These are phyloP conservation scores for Trapa bicornis DNA, from an alignment of 345 rosid genomes.

Conservation along the genomic window DNA sequence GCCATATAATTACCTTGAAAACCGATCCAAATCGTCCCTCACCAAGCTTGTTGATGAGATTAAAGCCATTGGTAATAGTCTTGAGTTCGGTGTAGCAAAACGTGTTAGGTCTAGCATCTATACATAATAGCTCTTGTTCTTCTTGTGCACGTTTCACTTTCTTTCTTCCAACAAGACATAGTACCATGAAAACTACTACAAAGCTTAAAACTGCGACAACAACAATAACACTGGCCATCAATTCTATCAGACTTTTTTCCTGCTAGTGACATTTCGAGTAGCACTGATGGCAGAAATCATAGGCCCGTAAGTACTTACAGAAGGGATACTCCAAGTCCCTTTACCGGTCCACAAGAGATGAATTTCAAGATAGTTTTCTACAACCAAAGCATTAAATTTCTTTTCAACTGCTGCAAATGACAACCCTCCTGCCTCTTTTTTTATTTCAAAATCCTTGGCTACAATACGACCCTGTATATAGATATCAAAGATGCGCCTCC, in stretches of 20 bases:
- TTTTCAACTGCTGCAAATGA: conserved; percentile 15
- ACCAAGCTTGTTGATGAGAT: conserved; percentile 53
- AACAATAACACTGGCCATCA: background rate
- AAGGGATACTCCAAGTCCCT: conserved; percentile 27
- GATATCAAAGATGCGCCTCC: conserved; percentile 36
- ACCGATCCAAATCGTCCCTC: conserved; percentile 87
- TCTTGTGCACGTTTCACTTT: background rate
- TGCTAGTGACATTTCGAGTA: conserved; percentile 16
- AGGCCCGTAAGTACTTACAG: conserved; percentile 25
- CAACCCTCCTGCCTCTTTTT: conserved; percentile 17
- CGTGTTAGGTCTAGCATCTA: conserved; percentile 44
- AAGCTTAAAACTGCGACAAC: background rate
- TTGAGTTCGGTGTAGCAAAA: conserved; percentile 48
- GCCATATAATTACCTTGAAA: conserved; percentile 22
- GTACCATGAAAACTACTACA: background rate
- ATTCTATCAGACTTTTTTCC: background rate
- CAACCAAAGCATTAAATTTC: conserved; percentile 4
- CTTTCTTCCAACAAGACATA: background rate
- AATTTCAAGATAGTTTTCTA: conserved; percentile 24
- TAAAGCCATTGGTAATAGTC: conserved; percentile 54
- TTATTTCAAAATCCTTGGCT: conserved; percentile 34
- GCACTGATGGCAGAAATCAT: conserved; percentile 42
- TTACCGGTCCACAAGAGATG: conserved; percentile 36
- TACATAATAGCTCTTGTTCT: conserved; percentile 32
- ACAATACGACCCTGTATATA: conserved; percentile 33